Evolutionary conservation across 768 basidiomycete species (phyloP), one percentile per base, ranked within the genome.

Genomic region (Mycena leptocephala): DNA sequence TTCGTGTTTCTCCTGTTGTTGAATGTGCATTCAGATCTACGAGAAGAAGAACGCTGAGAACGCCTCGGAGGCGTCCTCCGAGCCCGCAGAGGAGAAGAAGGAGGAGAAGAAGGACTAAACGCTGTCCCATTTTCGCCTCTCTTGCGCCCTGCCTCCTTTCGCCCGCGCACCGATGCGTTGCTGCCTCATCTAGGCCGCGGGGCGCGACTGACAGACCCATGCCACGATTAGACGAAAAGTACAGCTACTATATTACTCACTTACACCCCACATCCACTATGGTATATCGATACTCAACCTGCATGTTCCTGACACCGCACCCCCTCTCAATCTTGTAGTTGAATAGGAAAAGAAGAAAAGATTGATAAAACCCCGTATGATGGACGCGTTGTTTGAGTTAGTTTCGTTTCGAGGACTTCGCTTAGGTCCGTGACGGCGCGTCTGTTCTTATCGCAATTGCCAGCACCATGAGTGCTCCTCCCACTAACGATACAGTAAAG

Each of bases 81-180:
- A 90, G 78, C 75, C 84, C 62, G 76, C 80, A 35, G 79, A 83
- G 74, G 85, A 87, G 81, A 86, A 86, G 82, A 89, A 92, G 83
- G 93, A 93, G 80, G 94, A 96, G 89, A 96, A 96, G 94, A 96
- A 96, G 88, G 94, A 97, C 82, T 96, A 93, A 90, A 76, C 26
- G 28, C 35, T 24, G 26, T 33, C 22, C 32, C 9, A 1, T 26
- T 48, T 59, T 24, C 76, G 56, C 41, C 35, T 43, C 69, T 75
- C 75, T 59, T 46, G 2, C 43, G 6, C 76, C 75, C 67, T 62
- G 51, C 11, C 62, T 13, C 48, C 76, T 72, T 26, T 66, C 76
- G 71, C 66, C 64, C 66, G 72, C 65, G 68, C 72, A 39, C 33
- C 20, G n/a, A n/a, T n/a, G 16, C 58, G 64, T 72, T 59, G 59